Conservation (phyloP, 225 moss, liverwort and hornwort species). For the Anthoceros angustus region DNA sequence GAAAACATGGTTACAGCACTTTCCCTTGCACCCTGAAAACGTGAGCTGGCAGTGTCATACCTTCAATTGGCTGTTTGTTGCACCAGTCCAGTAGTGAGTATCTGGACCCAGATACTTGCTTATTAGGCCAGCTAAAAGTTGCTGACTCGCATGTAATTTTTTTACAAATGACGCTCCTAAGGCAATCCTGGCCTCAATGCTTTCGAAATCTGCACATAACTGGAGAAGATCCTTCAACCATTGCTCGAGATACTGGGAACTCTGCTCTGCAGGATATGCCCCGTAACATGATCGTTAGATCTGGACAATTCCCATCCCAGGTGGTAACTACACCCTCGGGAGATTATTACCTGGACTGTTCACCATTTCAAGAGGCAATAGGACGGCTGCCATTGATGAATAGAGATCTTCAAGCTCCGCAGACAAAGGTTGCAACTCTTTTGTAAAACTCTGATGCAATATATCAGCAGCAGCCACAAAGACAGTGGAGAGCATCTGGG, state of each 20-base stretch:
- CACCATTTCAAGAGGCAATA: constrained; percentile 39
- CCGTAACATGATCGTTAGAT: neutral
- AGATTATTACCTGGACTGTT: constrained; percentile 24
- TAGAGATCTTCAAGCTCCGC: constrained; percentile 44
- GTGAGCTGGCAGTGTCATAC: constrained; percentile 12
- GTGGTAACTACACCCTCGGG: neutral
- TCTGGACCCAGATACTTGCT: constrained; percentile 41
- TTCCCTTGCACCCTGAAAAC: neutral
- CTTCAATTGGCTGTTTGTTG: constrained; percentile 40
- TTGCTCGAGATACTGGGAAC: constrained; percentile 24
- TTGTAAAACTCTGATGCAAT: constrained; percentile 36
- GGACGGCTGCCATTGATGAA: constrained; percentile 37
- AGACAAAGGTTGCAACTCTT: constrained; percentile 28
- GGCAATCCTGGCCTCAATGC: constrained; percentile 44
- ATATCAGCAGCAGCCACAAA: constrained; percentile 55
- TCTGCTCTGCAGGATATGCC: constrained; percentile 21
- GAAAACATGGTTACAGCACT: neutral
- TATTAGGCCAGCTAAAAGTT: constrained; percentile 42
- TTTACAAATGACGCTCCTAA: constrained; percentile 66
- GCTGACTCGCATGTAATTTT: constrained; percentile 55
- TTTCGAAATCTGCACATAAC: constrained; percentile 56
- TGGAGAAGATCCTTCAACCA: constrained; percentile 46
- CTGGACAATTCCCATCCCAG: neutral
- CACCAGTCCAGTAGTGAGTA: constrained; percentile 27
- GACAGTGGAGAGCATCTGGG: constrained; percentile 68